These are phyloP conservation scores for Carex kokanica DNA, from an alignment of 176 grass and related monocot genomes.

Conservation along the genomic window DNA sequence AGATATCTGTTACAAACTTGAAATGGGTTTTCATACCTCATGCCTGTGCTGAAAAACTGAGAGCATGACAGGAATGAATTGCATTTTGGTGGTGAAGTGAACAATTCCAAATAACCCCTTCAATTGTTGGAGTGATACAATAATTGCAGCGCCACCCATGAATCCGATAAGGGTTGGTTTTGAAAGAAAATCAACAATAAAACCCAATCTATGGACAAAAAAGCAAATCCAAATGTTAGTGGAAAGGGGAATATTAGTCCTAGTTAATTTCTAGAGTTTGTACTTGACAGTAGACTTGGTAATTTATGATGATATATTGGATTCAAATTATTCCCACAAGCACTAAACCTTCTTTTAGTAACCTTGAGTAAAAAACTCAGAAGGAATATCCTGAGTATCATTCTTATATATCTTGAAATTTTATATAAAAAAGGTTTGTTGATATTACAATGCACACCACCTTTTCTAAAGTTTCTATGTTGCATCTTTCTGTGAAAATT, in stretches of 20 bases:
- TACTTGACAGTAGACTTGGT: background rate
- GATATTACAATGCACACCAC: background rate
- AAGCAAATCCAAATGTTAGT: background rate
- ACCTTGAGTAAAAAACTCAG: background rate
- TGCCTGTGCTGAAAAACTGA: conserved; percentile 57
- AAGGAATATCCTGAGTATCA: conserved; percentile 14
- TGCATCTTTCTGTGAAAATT: background rate
- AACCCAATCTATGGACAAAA: conserved; percentile 43
- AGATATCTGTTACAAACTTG: background rate
- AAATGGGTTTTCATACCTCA: conserved; percentile 42
- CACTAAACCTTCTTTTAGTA: conserved; percentile 1
- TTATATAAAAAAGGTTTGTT: background rate
- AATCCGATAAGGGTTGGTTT: conserved; percentile 81
- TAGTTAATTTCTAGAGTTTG: conserved; percentile 1
- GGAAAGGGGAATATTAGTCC: background rate
- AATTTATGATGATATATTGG: conserved; percentile 8
- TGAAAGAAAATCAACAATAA: conserved; percentile 95
- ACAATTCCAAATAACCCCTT: conserved; percentile 86
- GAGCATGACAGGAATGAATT: conserved; percentile 73
- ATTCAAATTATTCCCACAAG: conserved; percentile 5
- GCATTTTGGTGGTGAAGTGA: conserved; percentile 90
- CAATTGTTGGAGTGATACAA: conserved; percentile 96
- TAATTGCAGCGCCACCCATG: conserved; percentile 94
- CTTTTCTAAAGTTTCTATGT: background rate
- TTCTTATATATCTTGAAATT: background rate